Percentiles rank a stretch among this genome's conserved stretches.
phyloP scores from a whole-genome alignment of 164 flowering plant species.

The Liquidambar formosana region DNA sequence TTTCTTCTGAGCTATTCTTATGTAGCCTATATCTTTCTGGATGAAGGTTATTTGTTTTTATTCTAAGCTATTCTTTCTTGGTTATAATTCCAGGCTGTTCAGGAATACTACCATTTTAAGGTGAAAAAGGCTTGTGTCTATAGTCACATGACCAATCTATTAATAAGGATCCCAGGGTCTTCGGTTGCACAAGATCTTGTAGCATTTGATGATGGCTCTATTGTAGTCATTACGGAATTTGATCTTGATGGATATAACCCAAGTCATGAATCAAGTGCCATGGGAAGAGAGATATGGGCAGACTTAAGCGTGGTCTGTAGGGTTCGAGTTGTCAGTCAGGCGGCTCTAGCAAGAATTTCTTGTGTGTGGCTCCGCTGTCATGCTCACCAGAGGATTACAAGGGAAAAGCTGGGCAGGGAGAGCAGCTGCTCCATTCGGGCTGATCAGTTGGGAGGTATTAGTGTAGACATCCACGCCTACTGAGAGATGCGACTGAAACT shows the following conservation, averaged over 20 bases:
- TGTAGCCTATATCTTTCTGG: neutral
- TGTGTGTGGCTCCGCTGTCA: constrained; percentile 50
- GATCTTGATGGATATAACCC: constrained; percentile 79
- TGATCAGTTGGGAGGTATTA: constrained; percentile 46
- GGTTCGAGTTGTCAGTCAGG: constrained; percentile 58
- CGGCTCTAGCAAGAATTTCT: constrained; percentile 62
- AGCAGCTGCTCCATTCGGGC: constrained; percentile 43
- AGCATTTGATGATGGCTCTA: constrained; percentile 67
- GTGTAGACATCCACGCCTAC: constrained; percentile 67
- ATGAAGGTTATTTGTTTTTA: neutral
- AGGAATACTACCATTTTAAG: constrained; percentile 46
- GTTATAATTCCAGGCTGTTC: constrained; percentile 65
- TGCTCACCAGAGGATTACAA: constrained; percentile 25
- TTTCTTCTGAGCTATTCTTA: neutral
- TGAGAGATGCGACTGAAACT: constrained; percentile 20
- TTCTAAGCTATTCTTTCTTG: neutral
- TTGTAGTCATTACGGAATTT: constrained; percentile 65
- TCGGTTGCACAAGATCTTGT: constrained; percentile 21
- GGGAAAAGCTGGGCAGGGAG: constrained; percentile 29
- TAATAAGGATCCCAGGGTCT: constrained; percentile 12
- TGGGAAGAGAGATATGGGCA: constrained; percentile 48
- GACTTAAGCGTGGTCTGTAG: constrained; percentile 54
- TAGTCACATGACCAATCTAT: constrained; percentile 16
- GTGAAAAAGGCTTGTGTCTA: constrained; percentile 27
- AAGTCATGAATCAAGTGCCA: constrained; percentile 23